Base-by-base conservation (phyloP, 164 flowering plant genomes). In the Malania oleifera region DNA sequence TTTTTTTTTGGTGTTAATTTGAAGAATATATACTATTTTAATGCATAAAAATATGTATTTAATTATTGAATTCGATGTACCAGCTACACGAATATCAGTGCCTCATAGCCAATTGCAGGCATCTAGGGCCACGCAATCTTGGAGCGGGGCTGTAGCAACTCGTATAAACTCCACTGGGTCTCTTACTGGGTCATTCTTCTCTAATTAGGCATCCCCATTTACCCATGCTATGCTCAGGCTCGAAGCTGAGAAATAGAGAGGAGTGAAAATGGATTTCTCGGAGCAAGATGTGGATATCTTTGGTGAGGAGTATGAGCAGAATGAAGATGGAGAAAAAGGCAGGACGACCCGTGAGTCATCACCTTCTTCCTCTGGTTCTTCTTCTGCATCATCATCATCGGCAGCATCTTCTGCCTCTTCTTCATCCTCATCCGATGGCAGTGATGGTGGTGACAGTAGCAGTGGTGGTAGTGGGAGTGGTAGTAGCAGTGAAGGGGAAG, bases 281-380 rank as follows among this genome's bases (percentile, higher is more conserved):
- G 75, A 69, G 41, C 81, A 74, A 53, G 78, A 77, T 14, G 64
- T 65, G 0, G 80, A 86, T 57, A 2, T 85, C 14, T 90, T 90
- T 65, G 95, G 92, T 15, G 92, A 84, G 51, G 86, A 74, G 1
- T 60, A 64, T n/a, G 72, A 57, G 3, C 26, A 23, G 18, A 75
- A 79, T 34, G 72, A 70, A 10, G 47, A 65, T 34, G 15, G 53
- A 60, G 38, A 38, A 14, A 22, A 12, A 22, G 57, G 65, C 17
- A 70, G 65, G 29, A 72, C 61, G 29, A 52, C 47, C 55, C 77
- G 64, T 31, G 64, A 63, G 13, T 74, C 82, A 1, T 74, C 83
- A 1, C 75, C 89, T 2, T 65, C 85, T 2, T 61, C 80, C 0
- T 70, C 85, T 0, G 23, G 25, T 3, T 75, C 87, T 0, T 73